Conservation (phyloP, 2,329 filamentous ascomycete genomes). For the Diplodia seriata region DNA sequence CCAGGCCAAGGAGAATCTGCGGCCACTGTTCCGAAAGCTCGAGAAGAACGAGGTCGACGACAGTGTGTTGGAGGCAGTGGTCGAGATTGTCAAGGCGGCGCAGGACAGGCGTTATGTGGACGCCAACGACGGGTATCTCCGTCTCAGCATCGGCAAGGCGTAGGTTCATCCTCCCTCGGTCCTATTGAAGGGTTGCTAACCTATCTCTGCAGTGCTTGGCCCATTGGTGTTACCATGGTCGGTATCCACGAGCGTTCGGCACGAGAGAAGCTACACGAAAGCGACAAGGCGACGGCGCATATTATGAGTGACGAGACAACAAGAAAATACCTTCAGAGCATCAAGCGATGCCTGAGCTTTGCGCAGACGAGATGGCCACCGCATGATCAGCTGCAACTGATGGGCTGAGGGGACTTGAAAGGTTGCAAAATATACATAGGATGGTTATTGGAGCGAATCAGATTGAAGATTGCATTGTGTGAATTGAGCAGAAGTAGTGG, state of each 20-base stretch:
- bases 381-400: conserved; percentile 88
- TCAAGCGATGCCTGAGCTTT: conserved; percentile 95
- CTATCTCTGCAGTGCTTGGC: conserved; percentile 71
- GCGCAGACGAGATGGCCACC: conserved; percentile 97
- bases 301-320: conserved; percentile 98
- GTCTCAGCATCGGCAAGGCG: conserved; percentile 92
- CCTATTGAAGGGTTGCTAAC: conserved; percentile 1
- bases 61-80: conserved; percentile 78
- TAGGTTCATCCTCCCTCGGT: conserved; percentile 42
- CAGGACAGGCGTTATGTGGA: conserved; percentile 93
- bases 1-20: conserved; percentile 86
- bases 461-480: background rate
- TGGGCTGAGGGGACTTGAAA: conserved; percentile 67
- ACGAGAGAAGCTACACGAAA: conserved; percentile 90
- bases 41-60: conserved; percentile 82
- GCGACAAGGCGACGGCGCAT: conserved; percentile 78
- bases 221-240: conserved; percentile 99
- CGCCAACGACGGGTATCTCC: conserved; percentile 92
- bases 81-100: conserved; percentile 90
- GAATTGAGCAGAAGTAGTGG: too few relatives aligned
- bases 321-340: conserved; percentile 94
- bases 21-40: conserved; percentile 86
- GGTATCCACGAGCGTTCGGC: conserved; percentile 98
- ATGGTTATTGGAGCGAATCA: background rate
- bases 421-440: background rate